These are phyloP conservation scores for Globisporangium okanoganense DNA, from an alignment of 352 stramenopile genomes.

Conservation along the genomic window DNA sequence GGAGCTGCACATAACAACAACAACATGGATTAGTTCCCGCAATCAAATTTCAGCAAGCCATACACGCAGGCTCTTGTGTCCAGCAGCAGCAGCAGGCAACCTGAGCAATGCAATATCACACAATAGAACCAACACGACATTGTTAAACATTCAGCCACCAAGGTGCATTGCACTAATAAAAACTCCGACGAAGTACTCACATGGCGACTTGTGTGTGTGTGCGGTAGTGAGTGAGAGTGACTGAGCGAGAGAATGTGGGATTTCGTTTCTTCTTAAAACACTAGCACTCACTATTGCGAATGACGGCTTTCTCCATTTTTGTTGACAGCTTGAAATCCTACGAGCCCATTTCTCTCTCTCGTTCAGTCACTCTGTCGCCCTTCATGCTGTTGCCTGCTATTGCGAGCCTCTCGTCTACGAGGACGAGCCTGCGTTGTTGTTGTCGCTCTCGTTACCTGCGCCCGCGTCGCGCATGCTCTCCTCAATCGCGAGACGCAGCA, in stretches of 20 bases:
- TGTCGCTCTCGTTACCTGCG: constrained; percentile 45
- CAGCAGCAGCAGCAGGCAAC: neutral
- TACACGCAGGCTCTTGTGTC: neutral
- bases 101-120: neutral
- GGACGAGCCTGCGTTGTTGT: constrained; percentile 38
- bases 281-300: constrained; percentile 9
- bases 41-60: neutral
- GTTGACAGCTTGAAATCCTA: constrained; percentile 4
- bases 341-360: neutral
- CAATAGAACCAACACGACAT: neutral
- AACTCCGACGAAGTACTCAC: constrained; percentile 5
- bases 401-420: constrained; percentile 25
- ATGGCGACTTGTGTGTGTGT: neutral
- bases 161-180: too few species aligned
- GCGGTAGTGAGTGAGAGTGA: constrained; percentile 1
- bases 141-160: neutral
- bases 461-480: constrained; percentile 83
- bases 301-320: neutral
- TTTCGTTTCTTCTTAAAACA: constrained; percentile 12
- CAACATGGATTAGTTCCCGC: neutral
- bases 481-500: constrained; percentile 82
- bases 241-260: constrained; percentile 1
- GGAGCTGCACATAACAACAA: constrained; percentile 5
- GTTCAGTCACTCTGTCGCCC: neutral
- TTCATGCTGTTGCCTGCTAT: neutral